Base-by-base conservation (phyloP, 1,139 yeast species). In the Eremothecium coryli region DNA sequence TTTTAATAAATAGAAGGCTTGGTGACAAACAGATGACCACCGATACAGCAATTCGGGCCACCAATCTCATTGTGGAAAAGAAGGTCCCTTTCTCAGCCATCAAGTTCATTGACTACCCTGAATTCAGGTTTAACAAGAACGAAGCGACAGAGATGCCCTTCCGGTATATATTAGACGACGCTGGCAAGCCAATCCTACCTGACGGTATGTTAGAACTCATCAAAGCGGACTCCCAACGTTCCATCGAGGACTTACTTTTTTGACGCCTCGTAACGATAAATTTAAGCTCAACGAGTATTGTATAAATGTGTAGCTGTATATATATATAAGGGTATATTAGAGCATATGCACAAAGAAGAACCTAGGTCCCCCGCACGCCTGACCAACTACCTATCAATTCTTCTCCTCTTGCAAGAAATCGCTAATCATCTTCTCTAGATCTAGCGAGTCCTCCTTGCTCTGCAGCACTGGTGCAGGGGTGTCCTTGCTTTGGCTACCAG, bases 141-240 rank as follows among this genome's bases (percentile, higher is more conserved):
- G 97, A 90, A 59, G 82, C 94, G 5, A 86, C 95, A 0, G 96
- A 90, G 56, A 90, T 90, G 98, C 98, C 98, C 3, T 90, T 90
- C 64, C 69, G 97, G 54, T 90, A 90, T 51, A 80, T 90, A 20
- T 63, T 77, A 38, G 65, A 61, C 3, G 31, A 40, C 13, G 50
- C 70, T 2, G 75, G 74, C 3, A 68, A 70, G 42, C 97, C 97
- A 1, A 81, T 90, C 14, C 66, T 90, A 52, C 98, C 98, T 1
- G 71, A 71, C 42, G 97, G 97, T 0, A 88, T 90, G 97, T 65
- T 84, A 43, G 78, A 80, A 28, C 70, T 88, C 56, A 88, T 90
- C 50, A 78, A 80, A 52, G 71, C 72, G 47, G 98, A 90, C 53
- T 78, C 93, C 2, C 84, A 79, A 43, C 84, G 81, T 56, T 71